These are phyloP conservation scores for Paxillus ammoniavirescens DNA, from an alignment of 768 basidiomycete genomes.

Conservation along the genomic window DNA sequence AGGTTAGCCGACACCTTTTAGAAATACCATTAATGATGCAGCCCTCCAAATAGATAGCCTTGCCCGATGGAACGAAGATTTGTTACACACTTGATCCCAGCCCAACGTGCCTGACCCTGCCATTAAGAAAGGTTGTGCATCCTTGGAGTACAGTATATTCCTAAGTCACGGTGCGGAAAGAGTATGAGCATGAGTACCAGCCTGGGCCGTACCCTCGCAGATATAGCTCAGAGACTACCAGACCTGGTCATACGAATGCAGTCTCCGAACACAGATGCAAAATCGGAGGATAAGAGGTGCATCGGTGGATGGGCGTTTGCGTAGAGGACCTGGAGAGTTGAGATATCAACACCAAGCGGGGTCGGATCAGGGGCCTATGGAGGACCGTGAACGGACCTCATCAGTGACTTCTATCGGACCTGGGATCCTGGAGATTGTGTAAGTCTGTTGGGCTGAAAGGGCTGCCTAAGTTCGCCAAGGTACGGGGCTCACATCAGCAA, in stretches of 20 bases:
- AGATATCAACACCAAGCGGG: neutral
- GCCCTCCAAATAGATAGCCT: neutral
- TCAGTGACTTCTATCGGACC: slow-evolving; percentile 66
- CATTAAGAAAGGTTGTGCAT: slow-evolving; percentile 88
- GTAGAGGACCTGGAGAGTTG: slow-evolving; percentile 63
- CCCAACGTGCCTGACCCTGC: slow-evolving; percentile 95
- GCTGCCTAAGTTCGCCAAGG: neutral
- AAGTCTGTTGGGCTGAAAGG: slow-evolving; percentile 4
- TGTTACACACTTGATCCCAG: slow-evolving; percentile 78
- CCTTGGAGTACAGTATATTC: slow-evolving; percentile 73
- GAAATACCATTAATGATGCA: slow-evolving; percentile 1
- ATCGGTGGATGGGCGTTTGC: slow-evolving; percentile 92
- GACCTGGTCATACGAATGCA: slow-evolving; percentile 82
- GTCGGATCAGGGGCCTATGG: neutral
- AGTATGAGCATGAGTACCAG: slow-evolving; percentile 2
- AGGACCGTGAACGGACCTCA: slow-evolving; percentile 38
- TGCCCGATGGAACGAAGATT: neutral
- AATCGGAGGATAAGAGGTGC: slow-evolving; percentile 87
- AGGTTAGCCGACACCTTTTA: slow-evolving; percentile 84
- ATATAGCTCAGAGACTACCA: slow-evolving; percentile 16
- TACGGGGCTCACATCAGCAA: slow-evolving; percentile 43
- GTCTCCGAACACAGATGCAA: slow-evolving; percentile 85
- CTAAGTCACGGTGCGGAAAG: slow-evolving; percentile 30
- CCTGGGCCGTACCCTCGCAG: neutral
- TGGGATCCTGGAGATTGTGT: slow-evolving; percentile 44